Evolutionary conservation across 2,329 filamentous ascomycete species (phyloP).

Genomic region (Botryosphaeria agaves): DNA sequence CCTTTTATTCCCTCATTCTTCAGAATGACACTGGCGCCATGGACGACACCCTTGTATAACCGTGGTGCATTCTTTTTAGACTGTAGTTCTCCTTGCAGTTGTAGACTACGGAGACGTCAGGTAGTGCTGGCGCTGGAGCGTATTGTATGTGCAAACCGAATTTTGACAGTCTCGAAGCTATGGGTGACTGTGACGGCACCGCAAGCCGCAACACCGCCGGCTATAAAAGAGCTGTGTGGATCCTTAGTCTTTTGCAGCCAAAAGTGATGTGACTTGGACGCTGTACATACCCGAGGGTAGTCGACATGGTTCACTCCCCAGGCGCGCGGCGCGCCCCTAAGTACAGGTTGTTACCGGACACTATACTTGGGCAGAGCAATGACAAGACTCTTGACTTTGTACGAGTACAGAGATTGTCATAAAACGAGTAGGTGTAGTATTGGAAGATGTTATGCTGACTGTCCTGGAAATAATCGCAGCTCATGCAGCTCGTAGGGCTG

Average conservation of each 20-base stretch:
- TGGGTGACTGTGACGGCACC: conserved; percentile 95
- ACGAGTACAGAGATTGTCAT: too few species aligned
- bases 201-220: conserved; percentile 90
- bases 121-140: conserved; percentile 7
- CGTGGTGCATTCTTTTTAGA: conserved; percentile 69
- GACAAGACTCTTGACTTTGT: too few species aligned
- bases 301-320: too few species aligned
- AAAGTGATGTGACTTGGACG: not conserved
- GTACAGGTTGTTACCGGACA: too few species aligned
- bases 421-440: too few species aligned
- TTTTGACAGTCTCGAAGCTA: conserved; percentile 98
- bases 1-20: conserved; percentile 77
- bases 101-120: conserved; percentile 44
- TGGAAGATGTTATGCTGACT: too few species aligned
- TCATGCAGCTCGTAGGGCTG: too few species aligned
- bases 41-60: conserved; percentile 79
- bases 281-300: conserved; percentile 24
- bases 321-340: too few species aligned
- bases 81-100: conserved; percentile 90
- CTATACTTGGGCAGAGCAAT: too few species aligned
- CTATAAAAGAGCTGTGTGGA: conserved; percentile 60
- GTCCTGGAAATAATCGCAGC: too few species aligned
- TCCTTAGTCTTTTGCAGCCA: too few species aligned
- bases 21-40: conserved; percentile 79
- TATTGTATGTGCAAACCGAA: conserved; percentile 43